phyloP scores from a whole-genome alignment of 306 rosid species.

The Vigna nakashimae region DNA sequence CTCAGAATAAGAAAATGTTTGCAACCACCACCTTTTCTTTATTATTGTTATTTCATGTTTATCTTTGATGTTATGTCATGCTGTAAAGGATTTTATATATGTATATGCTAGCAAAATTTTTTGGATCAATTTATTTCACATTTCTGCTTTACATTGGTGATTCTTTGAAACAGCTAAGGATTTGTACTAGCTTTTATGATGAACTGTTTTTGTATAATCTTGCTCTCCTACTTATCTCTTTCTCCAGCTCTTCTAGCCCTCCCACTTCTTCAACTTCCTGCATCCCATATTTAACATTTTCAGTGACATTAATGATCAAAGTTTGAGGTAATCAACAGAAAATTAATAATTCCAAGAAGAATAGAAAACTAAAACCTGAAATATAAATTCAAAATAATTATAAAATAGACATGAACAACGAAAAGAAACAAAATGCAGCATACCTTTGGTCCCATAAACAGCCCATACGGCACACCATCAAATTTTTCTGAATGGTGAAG shows the following conservation, averaged over 20 bases:
- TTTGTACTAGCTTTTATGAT: slow-evolving; percentile 7
- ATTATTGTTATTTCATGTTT: not conserved
- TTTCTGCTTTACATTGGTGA: slow-evolving; percentile 44
- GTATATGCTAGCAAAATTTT: slow-evolving; percentile 15
- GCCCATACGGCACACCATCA: slow-evolving; percentile 91
- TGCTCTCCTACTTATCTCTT: slow-evolving; percentile 72
- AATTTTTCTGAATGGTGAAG: slow-evolving; percentile 95
- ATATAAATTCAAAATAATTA: not conserved
- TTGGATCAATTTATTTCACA: slow-evolving; percentile 25
- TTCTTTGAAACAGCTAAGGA: slow-evolving; percentile 23
- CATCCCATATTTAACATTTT: slow-evolving; percentile 34
- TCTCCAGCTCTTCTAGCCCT: slow-evolving; percentile 83
- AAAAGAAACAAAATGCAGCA: not conserved
- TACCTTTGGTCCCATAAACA: slow-evolving; percentile 97
- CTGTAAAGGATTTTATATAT: not conserved
- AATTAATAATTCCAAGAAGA: not conserved
- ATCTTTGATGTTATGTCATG: not conserved
- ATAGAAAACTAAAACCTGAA: not conserved
- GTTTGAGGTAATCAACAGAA: not conserved
- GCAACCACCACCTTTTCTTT: not conserved
- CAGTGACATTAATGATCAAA: not conserved
- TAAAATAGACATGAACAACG: not conserved
- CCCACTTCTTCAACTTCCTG: slow-evolving; percentile 97
- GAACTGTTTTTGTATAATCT: slow-evolving; percentile 51
- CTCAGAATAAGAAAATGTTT: too few relatives aligned